phyloP scores from a whole-genome alignment of 2,329 filamentous ascomycete genomes.

The Diaporthe batatas region DNA sequence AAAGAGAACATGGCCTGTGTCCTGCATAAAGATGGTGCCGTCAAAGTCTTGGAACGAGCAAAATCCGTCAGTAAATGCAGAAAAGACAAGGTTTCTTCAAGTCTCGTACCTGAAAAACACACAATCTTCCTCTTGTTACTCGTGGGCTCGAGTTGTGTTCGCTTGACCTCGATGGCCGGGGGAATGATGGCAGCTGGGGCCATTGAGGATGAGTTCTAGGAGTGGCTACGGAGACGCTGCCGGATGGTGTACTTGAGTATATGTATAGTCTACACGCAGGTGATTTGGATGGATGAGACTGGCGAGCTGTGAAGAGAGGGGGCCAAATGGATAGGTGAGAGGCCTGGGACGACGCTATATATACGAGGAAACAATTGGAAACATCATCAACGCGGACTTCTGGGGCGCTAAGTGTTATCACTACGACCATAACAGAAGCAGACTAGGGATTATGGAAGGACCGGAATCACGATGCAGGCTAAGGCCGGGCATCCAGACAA shows the following conservation, averaged over 20 bases:
- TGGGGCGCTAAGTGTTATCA: conserved; percentile 6
- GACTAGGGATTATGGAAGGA: conserved; percentile 27
- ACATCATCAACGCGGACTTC: conserved; percentile 21
- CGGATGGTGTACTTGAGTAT: too few species aligned
- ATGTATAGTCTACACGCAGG: too few species aligned
- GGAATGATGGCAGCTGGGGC: conserved; percentile 57
- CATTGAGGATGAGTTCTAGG: conserved; percentile 42
- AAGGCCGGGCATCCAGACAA: background rate
- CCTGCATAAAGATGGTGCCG: conserved; percentile 80
- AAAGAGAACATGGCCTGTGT: conserved; percentile 78
- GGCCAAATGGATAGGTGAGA: background rate
- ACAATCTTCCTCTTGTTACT: conserved; percentile 68
- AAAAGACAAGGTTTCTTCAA: background rate
- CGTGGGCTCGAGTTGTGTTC: conserved; percentile 46
- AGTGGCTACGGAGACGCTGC: background rate
- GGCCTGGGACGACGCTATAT: conserved; percentile 19
- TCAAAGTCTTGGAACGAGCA: conserved; percentile 71
- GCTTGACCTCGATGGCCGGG: conserved; percentile 50
- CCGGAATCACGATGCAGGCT: conserved; percentile 33
- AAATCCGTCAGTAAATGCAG: background rate
- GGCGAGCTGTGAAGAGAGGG: background rate
- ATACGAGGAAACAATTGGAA: background rate
- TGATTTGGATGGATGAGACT: background rate
- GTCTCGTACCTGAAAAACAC: conserved; percentile 66
- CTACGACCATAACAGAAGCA: conserved; percentile 29